These are phyloP conservation scores for Cryptococcus sp. DNA, from an alignment of 1,284 basidiomycete genomes.

Conservation along the genomic window DNA sequence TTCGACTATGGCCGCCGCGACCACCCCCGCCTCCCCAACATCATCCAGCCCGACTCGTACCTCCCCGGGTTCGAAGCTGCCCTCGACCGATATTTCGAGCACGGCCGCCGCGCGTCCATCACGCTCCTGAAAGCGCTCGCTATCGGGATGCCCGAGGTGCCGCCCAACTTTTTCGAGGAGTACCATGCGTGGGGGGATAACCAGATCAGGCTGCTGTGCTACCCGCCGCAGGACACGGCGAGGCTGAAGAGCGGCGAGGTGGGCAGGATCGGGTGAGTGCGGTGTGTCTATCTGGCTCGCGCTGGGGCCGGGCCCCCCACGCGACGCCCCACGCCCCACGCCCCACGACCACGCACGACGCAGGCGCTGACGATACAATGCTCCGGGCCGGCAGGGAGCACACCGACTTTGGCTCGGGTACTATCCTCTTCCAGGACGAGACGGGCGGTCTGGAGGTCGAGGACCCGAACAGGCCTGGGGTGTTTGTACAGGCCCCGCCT, in stretches of 20 bases:
- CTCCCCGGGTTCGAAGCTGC: slow-evolving; percentile 57
- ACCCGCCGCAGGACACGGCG: slow-evolving; percentile 26
- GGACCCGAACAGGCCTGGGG: slow-evolving; percentile 53
- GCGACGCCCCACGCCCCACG: no score
- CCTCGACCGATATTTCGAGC: slow-evolving; percentile 56
- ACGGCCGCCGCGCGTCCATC: slow-evolving; percentile 53
- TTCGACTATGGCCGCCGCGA: slow-evolving; percentile 3
- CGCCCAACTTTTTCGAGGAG: slow-evolving; percentile 13
- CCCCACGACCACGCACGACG: no score
- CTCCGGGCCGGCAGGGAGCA: background rate
- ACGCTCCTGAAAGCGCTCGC: slow-evolving; percentile 55
- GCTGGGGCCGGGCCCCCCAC: no score
- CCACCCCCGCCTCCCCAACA: slow-evolving; percentile 40
- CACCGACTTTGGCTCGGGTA: slow-evolving; percentile 57
- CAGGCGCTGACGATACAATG: no score
- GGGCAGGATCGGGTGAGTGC: background rate
- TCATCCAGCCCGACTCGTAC: slow-evolving; percentile 43
- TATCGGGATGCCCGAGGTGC: slow-evolving; percentile 50
- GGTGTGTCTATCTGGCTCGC: no score
- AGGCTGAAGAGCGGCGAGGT: slow-evolving; percentile 2
- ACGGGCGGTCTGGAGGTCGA: slow-evolving; percentile 61
- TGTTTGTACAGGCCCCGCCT: slow-evolving; percentile 54
- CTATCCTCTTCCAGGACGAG: slow-evolving; percentile 59
- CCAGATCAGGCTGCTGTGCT: slow-evolving; percentile 58
- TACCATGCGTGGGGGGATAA: slow-evolving; percentile 52